Base-by-base conservation (phyloP, 257 asterid species). In the Solanum gandarillasii region DNA sequence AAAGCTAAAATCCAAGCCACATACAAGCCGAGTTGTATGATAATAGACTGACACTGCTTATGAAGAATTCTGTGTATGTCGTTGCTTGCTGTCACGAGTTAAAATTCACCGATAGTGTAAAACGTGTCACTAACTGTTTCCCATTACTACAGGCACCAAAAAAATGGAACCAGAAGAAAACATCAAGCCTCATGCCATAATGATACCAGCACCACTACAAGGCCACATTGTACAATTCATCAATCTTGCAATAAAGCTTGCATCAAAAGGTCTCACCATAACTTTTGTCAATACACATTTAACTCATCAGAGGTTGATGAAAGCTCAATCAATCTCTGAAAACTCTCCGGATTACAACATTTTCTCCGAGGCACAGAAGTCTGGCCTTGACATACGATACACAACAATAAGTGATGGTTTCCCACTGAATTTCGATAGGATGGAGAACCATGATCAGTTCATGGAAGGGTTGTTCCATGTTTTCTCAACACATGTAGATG, bases 351-450 rank as follows among this genome's bases (percentile, higher is more conserved):
- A 38, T 2, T 84, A 72, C 13, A 94, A 93, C 76, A 90, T 94
- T 67, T 94, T 95, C 84, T 85, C 93, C 20, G 88, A 29, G 12
- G 94, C 93, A 11, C 93, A 93, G 12, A 67, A 25, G 7, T 88
- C 91, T 6, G 98, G 95, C 86, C 94, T 94, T 41, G 96, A 95
- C 86, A 92, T 95, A 67, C 91, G 87, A 20, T 95, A 95, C 92
- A 87, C 88, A 3, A 93, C 96, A 0, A 52, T 95, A 31, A 65
- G 41, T 29, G 98, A 95, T 41, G 98, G 98, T 2, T 86, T 95
- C 18, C 97, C 95, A 0, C 16, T 89, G 8, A 91, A 85, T 1
- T 91, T 89, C 70, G 91, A 94, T 10, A 88, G 95, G 21, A 7
- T 81, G 11, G 32, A 81, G 8, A 85, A 93, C 81, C 85, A 87